Percentiles rank a stretch among this genome's conserved stretches.
Conservation (phyloP, 2,329 filamentous ascomycete genomes). For the Arthrobotrys entomopaga region DNA sequence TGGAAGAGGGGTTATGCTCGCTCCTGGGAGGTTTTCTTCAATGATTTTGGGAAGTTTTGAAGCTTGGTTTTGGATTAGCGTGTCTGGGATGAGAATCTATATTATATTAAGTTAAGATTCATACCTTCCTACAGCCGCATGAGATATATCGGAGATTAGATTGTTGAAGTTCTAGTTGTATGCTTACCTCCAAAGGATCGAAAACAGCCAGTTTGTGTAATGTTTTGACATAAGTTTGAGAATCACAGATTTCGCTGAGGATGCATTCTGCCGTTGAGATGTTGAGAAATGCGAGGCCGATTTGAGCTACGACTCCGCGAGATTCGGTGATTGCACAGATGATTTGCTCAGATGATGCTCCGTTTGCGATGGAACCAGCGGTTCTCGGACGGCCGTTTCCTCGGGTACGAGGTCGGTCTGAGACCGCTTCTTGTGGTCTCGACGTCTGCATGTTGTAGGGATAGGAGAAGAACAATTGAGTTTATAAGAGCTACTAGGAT, state of each 20-base stretch:
- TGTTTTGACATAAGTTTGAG: constrained; percentile 87
- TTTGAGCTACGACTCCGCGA: constrained; percentile 82
- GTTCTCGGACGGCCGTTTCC: constrained; percentile 65
- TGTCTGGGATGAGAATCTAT: constrained; percentile 77
- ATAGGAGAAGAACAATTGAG: neutral
- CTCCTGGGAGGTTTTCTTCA: constrained; percentile 74
- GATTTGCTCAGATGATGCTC: constrained; percentile 72
- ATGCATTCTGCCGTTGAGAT: constrained; percentile 75
- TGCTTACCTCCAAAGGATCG: constrained; percentile 70
- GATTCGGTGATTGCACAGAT: constrained; percentile 91
- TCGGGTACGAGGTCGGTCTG: constrained; percentile 23
- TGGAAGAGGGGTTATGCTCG: constrained; percentile 73
- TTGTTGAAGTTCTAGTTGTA: neutral
- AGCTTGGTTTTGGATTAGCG: constrained; percentile 5
- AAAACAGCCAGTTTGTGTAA: constrained; percentile 86
- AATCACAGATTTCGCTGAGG: constrained; percentile 91
- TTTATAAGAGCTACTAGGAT: no score
- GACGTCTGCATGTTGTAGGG: constrained; percentile 21
- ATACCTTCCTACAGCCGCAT: no score
- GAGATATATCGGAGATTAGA: no score
- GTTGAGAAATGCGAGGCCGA: constrained; percentile 89
- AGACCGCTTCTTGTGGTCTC: constrained; percentile 9
- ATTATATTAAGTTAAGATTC: neutral
- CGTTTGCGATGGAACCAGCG: constrained; percentile 69
- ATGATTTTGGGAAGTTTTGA: constrained; percentile 68